Conservation (phyloP, 345 rosid species). For the Camelina sativa region DNA sequence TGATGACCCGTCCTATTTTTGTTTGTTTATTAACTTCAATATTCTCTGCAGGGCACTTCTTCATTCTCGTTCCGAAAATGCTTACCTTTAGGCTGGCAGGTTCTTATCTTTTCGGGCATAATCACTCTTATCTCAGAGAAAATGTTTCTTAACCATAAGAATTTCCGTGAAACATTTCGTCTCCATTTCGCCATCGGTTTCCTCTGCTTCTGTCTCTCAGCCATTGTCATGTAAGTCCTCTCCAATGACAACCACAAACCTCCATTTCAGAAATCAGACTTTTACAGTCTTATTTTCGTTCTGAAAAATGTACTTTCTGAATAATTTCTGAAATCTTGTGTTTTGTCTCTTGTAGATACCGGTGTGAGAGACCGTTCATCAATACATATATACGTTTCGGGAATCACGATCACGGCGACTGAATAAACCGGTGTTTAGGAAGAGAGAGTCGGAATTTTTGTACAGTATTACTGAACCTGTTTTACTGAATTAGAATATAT, state of each 20-base stretch:
- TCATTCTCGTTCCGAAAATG: constrained; percentile 65
- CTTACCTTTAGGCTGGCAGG: constrained; percentile 77
- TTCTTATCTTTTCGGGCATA: constrained; percentile 61
- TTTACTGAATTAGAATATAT: too few species aligned
- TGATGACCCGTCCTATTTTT: neutral
- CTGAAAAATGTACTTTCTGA: neutral
- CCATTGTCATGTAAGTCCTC: constrained; percentile 62
- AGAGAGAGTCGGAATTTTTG: neutral
- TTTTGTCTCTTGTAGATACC: constrained; percentile 53
- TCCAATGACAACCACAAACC: neutral
- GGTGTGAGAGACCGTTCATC: constrained; percentile 68
- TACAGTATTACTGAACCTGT: too few species aligned
- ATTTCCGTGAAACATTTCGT: constrained; percentile 59
- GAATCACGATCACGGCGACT: constrained; percentile 55
- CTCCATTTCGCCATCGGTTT: constrained; percentile 57
- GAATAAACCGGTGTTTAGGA: constrained; percentile 27
- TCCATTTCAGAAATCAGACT: neutral
- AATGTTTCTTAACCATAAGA: constrained; percentile 55
- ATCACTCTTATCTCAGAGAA: constrained; percentile 65
- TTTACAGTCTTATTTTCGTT: neutral
- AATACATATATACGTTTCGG: constrained; percentile 61
- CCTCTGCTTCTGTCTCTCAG: constrained; percentile 54
- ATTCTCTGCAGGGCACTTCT: constrained; percentile 54
- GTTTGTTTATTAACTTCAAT: neutral
- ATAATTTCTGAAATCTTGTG: neutral